Evolutionary conservation across 495 filamentous ascomycete species (phyloP), one percentile per base, ranked within the genome.

Genomic region (Acidiella bohemica): DNA sequence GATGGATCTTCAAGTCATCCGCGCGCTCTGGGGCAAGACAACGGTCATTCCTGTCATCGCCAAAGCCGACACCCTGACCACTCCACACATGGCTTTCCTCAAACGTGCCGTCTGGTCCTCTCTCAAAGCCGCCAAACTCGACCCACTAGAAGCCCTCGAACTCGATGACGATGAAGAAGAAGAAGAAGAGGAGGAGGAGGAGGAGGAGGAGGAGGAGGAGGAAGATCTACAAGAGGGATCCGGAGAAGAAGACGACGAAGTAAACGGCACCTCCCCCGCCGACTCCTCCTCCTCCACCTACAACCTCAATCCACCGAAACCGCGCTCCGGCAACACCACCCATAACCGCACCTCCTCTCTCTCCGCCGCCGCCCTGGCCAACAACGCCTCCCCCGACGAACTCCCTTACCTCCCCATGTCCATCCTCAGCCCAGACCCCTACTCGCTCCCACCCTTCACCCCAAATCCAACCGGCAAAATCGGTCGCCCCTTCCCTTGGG

Each of bases 51-150:
- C 90, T 0, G 81, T 97, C 27, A 87, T 97, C 59, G 82, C 85
- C 54, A 97, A 97, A 64, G 92, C 90, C 25, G 90, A 97, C 58
- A 96, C 85, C 11, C 82, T 96, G 50, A 96, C 90, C 30, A 75
- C 78, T 2, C 76, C 81, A 19, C 90, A 97, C 60, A 95, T 97
- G 90, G 64, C 67, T n/a, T 75, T 81, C 55, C 74, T 97, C 32
- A 94, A 90, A 65, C 81, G 78, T 59, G 78, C 82, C 1, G 90
- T 97, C 12, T 92, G 81, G 74, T 75, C 78, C 32, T 88, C 81
- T 46, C 66, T 97, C 27, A 84, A 87, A 59, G 72, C 75, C 49
- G 78, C 85, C 17, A 84, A 82, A 36, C 73, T 96, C 32, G 86
- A 97, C 54, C 86, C 86, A 2, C 65, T 96, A 23, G 86, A 93